Evolutionary conservation across 306 rosid species (phyloP).

Genomic region (Trichosanthes cucumerina): DNA sequence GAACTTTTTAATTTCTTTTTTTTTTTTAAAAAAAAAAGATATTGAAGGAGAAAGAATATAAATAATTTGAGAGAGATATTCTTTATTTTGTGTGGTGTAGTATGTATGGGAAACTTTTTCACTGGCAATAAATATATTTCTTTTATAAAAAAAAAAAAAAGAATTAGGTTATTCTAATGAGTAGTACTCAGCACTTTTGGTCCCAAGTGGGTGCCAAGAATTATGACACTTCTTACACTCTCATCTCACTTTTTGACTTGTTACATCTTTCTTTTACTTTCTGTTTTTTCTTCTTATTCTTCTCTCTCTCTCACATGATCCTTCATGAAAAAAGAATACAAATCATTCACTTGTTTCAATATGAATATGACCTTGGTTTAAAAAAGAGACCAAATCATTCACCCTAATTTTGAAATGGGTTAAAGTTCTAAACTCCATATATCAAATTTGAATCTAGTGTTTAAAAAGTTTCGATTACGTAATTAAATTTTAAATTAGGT

Average conservation of each 20-base stretch:
- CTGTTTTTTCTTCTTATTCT: not conserved
- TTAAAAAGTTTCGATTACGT: too few relatives aligned
- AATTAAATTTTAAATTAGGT: not conserved
- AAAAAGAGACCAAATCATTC: not conserved
- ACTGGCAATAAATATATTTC: not conserved
- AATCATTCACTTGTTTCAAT: not conserved
- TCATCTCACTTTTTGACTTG: conserved; percentile 6
- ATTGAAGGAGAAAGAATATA: not conserved
- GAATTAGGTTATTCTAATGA: not conserved
- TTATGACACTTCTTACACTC: conserved; percentile 7
- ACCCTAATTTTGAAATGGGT: not conserved
- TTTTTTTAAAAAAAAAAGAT: not conserved
- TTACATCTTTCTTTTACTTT: not conserved
- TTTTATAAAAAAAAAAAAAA: too few relatives aligned
- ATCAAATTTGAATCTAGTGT: not conserved
- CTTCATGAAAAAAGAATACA: not conserved
- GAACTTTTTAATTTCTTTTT: not conserved
- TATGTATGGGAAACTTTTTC: too few relatives aligned
- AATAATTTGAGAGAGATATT: conserved; percentile 1
- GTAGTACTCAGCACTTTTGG: not conserved
- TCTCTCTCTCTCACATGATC: conserved; percentile 11
- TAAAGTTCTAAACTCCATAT: too few relatives aligned
- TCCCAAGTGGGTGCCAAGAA: conserved; percentile 4
- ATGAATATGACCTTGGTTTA: not conserved
- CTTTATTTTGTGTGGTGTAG: not conserved